Evolutionary conservation across 192 early-diverging fungal species (phyloP).

Genomic region (Linnemannia exigua): DNA sequence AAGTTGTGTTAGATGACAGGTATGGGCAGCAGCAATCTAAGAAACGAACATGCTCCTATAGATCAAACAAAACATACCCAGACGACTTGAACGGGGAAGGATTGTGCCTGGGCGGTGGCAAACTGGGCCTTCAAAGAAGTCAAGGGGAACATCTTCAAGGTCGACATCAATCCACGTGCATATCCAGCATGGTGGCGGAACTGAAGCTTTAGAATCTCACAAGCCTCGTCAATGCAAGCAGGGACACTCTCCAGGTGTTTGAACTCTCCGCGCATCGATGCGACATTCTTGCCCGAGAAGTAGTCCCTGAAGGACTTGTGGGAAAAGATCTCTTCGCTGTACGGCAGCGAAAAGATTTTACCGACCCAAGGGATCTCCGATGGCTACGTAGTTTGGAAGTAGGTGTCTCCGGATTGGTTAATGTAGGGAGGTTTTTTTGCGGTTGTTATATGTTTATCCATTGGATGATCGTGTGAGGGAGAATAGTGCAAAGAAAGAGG

Average conservation of each 20-base stretch:
- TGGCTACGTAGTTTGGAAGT: slow-evolving; percentile 14
- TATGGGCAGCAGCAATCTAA: background rate
- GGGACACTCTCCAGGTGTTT: slow-evolving; percentile 10
- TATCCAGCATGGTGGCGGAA: slow-evolving; percentile 42
- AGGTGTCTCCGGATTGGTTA: background rate
- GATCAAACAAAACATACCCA: slow-evolving; percentile 26
- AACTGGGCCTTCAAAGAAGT: slow-evolving; percentile 16
- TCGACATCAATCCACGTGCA: slow-evolving; percentile 53
- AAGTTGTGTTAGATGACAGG: background rate
- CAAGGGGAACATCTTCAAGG: slow-evolving; percentile 38
- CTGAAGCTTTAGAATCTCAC: slow-evolving; percentile 36
- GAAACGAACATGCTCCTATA: background rate
- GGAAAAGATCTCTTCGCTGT: slow-evolving; percentile 39
- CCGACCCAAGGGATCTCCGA: slow-evolving; percentile 46
- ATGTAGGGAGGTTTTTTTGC: background rate
- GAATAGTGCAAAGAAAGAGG: background rate
- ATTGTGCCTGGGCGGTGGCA: slow-evolving; percentile 13
- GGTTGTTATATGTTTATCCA: background rate
- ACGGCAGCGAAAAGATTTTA: slow-evolving; percentile 40
- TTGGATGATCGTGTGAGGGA: background rate
- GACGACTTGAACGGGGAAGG: slow-evolving; percentile 42
- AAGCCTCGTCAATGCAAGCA: slow-evolving; percentile 19
- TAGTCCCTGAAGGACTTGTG: slow-evolving; percentile 31
- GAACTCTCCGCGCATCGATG: slow-evolving; percentile 46
- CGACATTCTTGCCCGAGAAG: slow-evolving; percentile 50